Base-by-base conservation (phyloP, 495 filamentous ascomycete species). In the Lasiosphaeria miniovina region DNA sequence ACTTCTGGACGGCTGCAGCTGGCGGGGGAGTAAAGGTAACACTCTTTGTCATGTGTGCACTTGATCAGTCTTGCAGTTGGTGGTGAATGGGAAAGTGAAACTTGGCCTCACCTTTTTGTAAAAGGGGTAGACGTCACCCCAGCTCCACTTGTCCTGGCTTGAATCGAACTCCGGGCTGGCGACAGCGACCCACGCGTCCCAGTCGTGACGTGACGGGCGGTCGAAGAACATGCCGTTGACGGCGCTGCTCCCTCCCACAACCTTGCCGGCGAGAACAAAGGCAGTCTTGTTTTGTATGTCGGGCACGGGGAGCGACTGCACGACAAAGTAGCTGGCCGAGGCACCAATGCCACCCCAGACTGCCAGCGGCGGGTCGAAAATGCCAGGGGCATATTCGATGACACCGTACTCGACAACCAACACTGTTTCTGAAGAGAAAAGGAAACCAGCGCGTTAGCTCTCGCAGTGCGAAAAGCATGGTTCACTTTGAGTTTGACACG, bases 101-200 rank as follows among this genome's bases (percentile, higher is more conserved):
- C 24, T 24, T 24, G 15, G 2, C 10, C 57, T 54, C 49, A 63
- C 65, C 62, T 74, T 79, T 54, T 75, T 76, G 57, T 79, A 74
- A 59, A 73, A 79, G 3, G 76, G 77, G 15, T 73, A 60, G 4
- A 79, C 36, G 17, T 70, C 74, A 24, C 67, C 48, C 77, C 77
- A 80, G 35, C 62, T 52, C 71, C 71, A 74, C 36, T 61, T 49
- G 43, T 45, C 43, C 8, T 10, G 14, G 32, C 54, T 49, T 10
- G 17, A 14, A 1, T 50, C 36, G 8, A 55, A 58, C 43, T 61
- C 59, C 5, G 49, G 67, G 58, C 81, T 81, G 8, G 81, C 82
- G 2, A 80, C 64, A 11, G 66, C 61, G 51, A 75, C 72, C 84
- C 85, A 86, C 0, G 74, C 61, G 58, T 86, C 78, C 48, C 77